Evolutionary conservation across 176 grass and related monocot genomes (phyloP).

Genomic region (Canna indica): DNA sequence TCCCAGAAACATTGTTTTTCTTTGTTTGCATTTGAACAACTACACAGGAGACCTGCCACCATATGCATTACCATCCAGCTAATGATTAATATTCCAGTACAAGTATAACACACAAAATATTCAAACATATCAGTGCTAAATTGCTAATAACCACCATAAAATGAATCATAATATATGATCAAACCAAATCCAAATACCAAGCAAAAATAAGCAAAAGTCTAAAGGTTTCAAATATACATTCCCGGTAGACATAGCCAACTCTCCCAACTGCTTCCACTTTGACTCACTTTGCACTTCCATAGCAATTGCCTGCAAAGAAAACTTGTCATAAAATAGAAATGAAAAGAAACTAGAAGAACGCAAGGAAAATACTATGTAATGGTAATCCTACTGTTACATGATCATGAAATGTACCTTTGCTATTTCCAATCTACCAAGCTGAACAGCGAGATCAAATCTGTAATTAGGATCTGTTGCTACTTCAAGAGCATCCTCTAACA

Average conservation of each 20-base stretch:
- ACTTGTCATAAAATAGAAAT: neutral
- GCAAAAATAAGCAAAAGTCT: neutral
- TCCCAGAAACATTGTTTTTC: too few relatives aligned
- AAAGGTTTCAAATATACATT: conserved; percentile 36
- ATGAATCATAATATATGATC: neutral
- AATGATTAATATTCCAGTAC: neutral
- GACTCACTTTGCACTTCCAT: conserved; percentile 90
- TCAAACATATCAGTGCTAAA: neutral
- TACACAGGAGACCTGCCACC: too few relatives aligned
- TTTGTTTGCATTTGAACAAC: too few relatives aligned
- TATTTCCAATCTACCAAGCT: conserved; percentile 81
- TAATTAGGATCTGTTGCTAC: conserved; percentile 96
- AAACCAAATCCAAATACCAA: neutral
- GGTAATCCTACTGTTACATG: neutral
- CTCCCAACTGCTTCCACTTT: conserved; percentile 96
- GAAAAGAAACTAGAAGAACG: neutral
- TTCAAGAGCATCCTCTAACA: conserved; percentile 97
- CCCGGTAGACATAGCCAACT: conserved; percentile 79
- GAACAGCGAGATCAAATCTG: conserved; percentile 91
- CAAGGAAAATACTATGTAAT: neutral
- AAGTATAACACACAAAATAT: neutral
- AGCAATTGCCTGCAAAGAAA: conserved; percentile 58
- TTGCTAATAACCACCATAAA: neutral
- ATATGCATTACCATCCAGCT: too few relatives aligned
- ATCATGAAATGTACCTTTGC: conserved; percentile 51